Evolutionary conservation across 2,329 filamentous ascomycete species (phyloP).

Genomic region (Fusarium newnesense): DNA sequence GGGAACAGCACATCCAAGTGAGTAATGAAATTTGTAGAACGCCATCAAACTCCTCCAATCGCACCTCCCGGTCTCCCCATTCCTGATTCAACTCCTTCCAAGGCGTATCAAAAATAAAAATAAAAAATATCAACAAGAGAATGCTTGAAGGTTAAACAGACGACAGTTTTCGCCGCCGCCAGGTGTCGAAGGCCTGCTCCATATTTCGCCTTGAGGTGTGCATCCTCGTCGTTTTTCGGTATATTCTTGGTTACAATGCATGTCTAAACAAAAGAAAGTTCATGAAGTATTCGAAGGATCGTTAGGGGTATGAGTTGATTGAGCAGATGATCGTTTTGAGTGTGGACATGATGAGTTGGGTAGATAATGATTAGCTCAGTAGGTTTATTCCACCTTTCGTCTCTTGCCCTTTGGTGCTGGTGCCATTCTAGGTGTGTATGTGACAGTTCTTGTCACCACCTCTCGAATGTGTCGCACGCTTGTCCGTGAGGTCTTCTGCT

Average conservation of each 20-base stretch:
- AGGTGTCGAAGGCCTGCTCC: conserved; percentile 28
- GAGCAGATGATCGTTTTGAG: conserved; percentile 8
- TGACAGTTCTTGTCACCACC: conserved; percentile 93
- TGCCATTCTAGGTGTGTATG: conserved; percentile 87
- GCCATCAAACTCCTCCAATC: conserved; percentile 44
- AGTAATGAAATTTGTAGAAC: conserved; percentile 38
- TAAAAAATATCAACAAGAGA: conserved; percentile 20
- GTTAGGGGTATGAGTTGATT: conserved; percentile 23
- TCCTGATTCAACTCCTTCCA: conserved; percentile 35
- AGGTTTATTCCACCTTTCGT: conserved; percentile 70
- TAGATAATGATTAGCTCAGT: background rate
- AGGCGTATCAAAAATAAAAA: conserved; percentile 13
- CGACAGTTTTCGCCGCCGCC: conserved; percentile 10
- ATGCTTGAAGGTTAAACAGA: conserved; percentile 29
- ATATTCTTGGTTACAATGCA: conserved; percentile 32
- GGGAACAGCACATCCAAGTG: conserved; percentile 40
- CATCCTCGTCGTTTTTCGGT: conserved; percentile 36
- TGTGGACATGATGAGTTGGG: conserved; percentile 6
- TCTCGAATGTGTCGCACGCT: conserved; percentile 80
- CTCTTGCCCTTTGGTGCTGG: conserved; percentile 93
- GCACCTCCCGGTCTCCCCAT: conserved; percentile 32
- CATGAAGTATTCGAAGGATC: conserved; percentile 38
- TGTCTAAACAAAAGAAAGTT: conserved; percentile 44
- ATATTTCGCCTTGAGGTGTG: conserved; percentile 20
- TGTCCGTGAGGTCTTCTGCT: conserved; percentile 67